Percentiles rank a stretch among this genome's conserved stretches.
These are phyloP conservation scores for Gaeumannomyces sp. DNA, from an alignment of 2,329 filamentous ascomycete genomes.

Conservation along the genomic window DNA sequence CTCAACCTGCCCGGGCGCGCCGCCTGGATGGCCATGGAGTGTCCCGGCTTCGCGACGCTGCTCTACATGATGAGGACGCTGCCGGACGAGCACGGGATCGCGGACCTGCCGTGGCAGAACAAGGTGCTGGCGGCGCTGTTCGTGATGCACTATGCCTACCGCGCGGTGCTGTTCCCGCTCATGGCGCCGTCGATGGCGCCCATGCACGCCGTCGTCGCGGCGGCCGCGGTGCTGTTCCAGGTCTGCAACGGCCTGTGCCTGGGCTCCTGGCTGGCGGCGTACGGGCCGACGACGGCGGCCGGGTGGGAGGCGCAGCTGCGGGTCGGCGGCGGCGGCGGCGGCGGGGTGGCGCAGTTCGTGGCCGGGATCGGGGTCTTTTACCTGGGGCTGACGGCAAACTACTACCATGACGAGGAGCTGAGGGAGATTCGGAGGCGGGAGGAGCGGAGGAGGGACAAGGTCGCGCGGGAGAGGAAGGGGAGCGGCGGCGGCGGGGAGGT, in stretches of 20 bases:
- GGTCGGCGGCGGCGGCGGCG: too few relatives aligned
- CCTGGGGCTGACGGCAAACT: conserved; percentile 70
- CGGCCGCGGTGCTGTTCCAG: conserved; percentile 66
- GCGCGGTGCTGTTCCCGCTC: conserved; percentile 75
- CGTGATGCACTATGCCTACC: conserved; percentile 82
- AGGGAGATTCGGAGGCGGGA: conserved; percentile 77
- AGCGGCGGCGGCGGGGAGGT: conserved; percentile 31
- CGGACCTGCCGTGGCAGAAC: conserved; percentile 67
- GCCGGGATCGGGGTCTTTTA: conserved; percentile 71
- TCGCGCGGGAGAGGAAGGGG: conserved; percentile 34
- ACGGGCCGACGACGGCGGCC: conserved; percentile 58
- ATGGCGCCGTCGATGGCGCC: conserved; percentile 90
- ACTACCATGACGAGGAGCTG: conserved; percentile 84
- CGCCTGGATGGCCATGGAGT: conserved; percentile 86
- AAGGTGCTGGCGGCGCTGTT: conserved; percentile 67
- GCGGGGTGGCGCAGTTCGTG: conserved; percentile 39
- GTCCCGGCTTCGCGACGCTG: conserved; percentile 67
- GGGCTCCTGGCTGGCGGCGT: conserved; percentile 73
- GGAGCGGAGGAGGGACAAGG: conserved; percentile 47
- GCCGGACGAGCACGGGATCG: conserved; percentile 50
- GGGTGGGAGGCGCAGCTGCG: conserved; percentile 41
- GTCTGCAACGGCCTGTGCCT: conserved; percentile 71
- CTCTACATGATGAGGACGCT: conserved; percentile 73
- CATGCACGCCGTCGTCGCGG: conserved; percentile 65
- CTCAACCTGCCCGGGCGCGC: conserved; percentile 86